Evolutionary conservation across 768 basidiomycete genomes (phyloP).

Genomic region (Boletus bicolor): DNA sequence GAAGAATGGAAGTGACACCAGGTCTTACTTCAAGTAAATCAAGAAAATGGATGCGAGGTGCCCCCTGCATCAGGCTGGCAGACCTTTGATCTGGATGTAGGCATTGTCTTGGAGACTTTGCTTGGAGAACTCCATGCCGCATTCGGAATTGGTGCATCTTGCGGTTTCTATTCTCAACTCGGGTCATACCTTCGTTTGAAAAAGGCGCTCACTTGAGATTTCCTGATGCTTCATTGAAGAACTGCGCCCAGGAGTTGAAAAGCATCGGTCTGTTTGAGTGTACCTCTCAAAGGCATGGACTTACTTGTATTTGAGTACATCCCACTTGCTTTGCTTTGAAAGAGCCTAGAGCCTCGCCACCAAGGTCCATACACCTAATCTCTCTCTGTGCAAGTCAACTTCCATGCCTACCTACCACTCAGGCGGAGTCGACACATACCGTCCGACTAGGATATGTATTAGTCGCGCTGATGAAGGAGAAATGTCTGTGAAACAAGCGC

Average conservation of each 20-base stretch:
- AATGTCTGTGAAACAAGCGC: constrained; percentile 19
- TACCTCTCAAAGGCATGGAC: constrained; percentile 3
- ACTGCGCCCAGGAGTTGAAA: constrained; percentile 21
- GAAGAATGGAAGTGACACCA: constrained; percentile 16
- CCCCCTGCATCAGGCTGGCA: constrained; percentile 29
- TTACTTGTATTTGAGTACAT: constrained; percentile 42
- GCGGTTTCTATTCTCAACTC: constrained; percentile 12
- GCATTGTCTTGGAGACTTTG: constrained; percentile 38
- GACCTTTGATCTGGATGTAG: constrained; percentile 39
- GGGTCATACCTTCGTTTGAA: constrained; percentile 3
- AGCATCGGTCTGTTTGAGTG: constrained; percentile 1
- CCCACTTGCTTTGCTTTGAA: constrained; percentile 41
- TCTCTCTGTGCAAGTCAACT: constrained; percentile 33
- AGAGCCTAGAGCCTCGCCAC: constrained; percentile 37
- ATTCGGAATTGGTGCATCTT: constrained; percentile 39
- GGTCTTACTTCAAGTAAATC: constrained; percentile 17
- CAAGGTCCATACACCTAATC: constrained; percentile 44
- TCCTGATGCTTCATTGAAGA: constrained; percentile 38
- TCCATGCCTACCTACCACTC: not conserved
- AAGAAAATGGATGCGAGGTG: not conserved
- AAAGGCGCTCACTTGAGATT: constrained; percentile 35
- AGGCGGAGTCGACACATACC: constrained; percentile 22
- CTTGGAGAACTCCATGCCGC: constrained; percentile 41
- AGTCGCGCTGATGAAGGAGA: constrained; percentile 25
- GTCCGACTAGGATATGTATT: constrained; percentile 32